phyloP scores from a whole-genome alignment of 495 filamentous ascomycete genomes.

The Platismatia glauca region DNA sequence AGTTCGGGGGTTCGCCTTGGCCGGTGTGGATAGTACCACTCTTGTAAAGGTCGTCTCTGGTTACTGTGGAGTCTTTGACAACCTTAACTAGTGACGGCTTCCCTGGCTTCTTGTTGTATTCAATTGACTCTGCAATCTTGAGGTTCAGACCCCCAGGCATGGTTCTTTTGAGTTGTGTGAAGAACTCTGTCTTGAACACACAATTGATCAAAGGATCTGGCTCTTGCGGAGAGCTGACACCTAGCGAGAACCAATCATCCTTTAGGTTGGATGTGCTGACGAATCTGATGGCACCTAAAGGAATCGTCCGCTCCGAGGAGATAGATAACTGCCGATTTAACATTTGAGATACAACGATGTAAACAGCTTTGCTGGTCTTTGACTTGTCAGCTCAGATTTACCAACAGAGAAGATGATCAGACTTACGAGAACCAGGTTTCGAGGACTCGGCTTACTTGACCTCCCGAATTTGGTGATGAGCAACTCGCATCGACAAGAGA shows the following conservation, averaged over 20 bases:
- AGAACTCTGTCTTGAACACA: conserved; percentile 93
- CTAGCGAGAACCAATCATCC: conserved; percentile 95
- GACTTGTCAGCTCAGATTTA: not conserved
- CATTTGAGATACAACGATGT: conserved; percentile 75
- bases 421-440: conserved; percentile 68
- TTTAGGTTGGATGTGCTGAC: conserved; percentile 67
- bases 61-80: conserved; percentile 70
- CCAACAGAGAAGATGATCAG: not conserved
- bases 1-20: conserved; percentile 73
- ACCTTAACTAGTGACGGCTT: conserved; percentile 83
- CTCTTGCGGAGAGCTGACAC: conserved; percentile 79
- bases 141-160: conserved; percentile 73
- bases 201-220: conserved; percentile 87
- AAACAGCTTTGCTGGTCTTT: conserved; percentile 71
- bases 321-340: conserved; percentile 76
- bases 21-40: conserved; percentile 81
- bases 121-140: conserved; percentile 74
- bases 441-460: conserved; percentile 83
- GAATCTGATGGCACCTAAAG: conserved; percentile 78
- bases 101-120: conserved; percentile 97
- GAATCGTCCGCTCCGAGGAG: conserved; percentile 67
- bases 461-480: conserved; percentile 90
- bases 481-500: conserved; percentile 83
- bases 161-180: conserved; percentile 71
- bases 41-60: conserved; percentile 79